These are phyloP conservation scores for Leishmania lainsoni DNA, from an alignment of 208 protist genomes.

Conservation along the genomic window DNA sequence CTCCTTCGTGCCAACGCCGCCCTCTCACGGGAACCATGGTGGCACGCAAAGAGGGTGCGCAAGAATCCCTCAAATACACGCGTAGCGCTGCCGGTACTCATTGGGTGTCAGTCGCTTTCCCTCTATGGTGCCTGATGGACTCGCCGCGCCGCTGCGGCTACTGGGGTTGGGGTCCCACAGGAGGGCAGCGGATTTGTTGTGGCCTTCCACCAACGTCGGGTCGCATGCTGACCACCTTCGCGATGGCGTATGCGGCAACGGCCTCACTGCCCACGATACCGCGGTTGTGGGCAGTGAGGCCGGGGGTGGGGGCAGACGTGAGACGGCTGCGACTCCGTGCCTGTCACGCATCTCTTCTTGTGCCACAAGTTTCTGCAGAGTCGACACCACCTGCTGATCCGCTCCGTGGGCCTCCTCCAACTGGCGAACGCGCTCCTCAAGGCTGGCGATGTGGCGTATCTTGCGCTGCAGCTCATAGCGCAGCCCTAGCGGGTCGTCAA, in stretches of 20 bases:
- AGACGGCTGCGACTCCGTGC: background rate
- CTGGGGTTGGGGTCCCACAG: background rate
- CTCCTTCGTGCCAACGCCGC: too few relatives aligned
- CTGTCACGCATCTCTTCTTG: slow-evolving; percentile 37
- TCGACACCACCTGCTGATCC: slow-evolving; percentile 34
- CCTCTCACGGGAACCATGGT: background rate
- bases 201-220: background rate
- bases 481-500: slow-evolving; percentile 39
- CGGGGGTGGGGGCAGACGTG: background rate
- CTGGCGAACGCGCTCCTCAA: slow-evolving; percentile 45
- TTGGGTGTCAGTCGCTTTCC: slow-evolving; percentile 18
- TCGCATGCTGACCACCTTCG: background rate
- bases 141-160: background rate
- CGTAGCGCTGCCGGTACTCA: slow-evolving; percentile 39
- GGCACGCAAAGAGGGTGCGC: background rate
- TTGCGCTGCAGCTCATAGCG: slow-evolving; percentile 44
- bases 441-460: slow-evolving; percentile 30
- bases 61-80: slow-evolving; percentile 15
- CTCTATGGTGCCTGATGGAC: slow-evolving; percentile 1
- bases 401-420: slow-evolving; percentile 22
- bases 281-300: background rate
- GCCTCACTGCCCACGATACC: background rate
- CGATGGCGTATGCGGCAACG: slow-evolving; percentile 5
- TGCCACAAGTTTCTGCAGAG: slow-evolving; percentile 35
- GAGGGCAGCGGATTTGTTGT: background rate